phyloP scores from a whole-genome alignment of 2,329 filamentous ascomycete genomes.

The Gliomastix tumulicola region DNA sequence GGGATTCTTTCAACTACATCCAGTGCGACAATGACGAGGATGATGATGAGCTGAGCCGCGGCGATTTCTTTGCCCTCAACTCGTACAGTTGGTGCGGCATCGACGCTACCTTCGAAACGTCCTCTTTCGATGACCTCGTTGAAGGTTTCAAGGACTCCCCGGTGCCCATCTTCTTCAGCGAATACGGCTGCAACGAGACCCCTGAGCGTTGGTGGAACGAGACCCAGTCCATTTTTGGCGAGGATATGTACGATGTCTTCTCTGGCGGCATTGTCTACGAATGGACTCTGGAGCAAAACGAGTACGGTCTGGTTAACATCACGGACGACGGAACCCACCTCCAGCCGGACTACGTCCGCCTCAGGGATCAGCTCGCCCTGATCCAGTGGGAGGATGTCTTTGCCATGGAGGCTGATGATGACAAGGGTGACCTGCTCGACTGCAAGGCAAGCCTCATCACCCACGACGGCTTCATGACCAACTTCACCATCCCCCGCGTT shows the following conservation, averaged over 20 bases:
- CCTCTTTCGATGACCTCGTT: constrained; percentile 58
- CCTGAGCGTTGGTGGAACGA: constrained; percentile 71
- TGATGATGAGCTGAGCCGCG: constrained; percentile 52
- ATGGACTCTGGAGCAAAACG: constrained; percentile 64
- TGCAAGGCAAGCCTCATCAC: constrained; percentile 65
- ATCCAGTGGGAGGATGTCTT: constrained; percentile 66
- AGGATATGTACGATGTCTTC: constrained; percentile 61
- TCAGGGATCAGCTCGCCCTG: constrained; percentile 68
- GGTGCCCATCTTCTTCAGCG: constrained; percentile 76
- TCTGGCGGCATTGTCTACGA: constrained; percentile 78
- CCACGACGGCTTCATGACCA: constrained; percentile 60
- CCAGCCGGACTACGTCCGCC: constrained; percentile 61
- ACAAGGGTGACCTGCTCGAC: constrained; percentile 44
- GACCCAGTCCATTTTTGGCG: constrained; percentile 63
- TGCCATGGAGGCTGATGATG: constrained; percentile 48
- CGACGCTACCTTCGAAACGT: constrained; percentile 53
- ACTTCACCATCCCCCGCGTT: constrained; percentile 68
- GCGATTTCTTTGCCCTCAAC: constrained; percentile 74
- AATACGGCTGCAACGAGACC: constrained; percentile 71
- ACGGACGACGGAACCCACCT: constrained; percentile 51
- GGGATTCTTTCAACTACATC: constrained; percentile 72
- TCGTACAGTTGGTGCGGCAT: constrained; percentile 62
- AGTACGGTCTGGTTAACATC: constrained; percentile 59
- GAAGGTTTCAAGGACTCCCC: constrained; percentile 57
- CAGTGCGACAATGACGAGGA: constrained; percentile 54